Base-by-base conservation (phyloP, 495 filamentous ascomycete species). In the Penicillium egyptiacum region DNA sequence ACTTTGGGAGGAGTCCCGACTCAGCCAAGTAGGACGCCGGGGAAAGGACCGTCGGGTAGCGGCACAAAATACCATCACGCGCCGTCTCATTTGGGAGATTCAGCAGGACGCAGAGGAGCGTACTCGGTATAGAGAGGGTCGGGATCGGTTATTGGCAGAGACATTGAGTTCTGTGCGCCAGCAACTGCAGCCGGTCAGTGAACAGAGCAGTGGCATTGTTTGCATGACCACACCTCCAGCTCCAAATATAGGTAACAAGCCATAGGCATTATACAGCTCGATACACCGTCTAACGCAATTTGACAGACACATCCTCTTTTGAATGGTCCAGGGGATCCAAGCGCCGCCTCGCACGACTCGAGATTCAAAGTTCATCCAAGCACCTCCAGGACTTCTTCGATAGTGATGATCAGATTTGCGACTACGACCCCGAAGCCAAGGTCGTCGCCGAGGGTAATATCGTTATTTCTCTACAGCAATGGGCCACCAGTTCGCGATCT, bases 351-450 rank as follows among this genome's bases (percentile, higher is more conserved):
- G 70, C 69, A 12, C 73, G 73, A 12, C 61, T 73, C 19, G 73
- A 73, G 44, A 62, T 80, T 8, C 76, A 79, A 41, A 67, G 68
- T 35, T 75, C 69, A 22, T 79, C 75, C 25, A 73, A 67, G 31
- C 70, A 76, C 43, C 67, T 80, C 2, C 70, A 80, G 54, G 67
- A 68, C 30, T 75, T 70, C 55, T 79, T 78, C 58, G 69, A 77
- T 44, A 68, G 56, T 40, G 70, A 76, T 48, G 71, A 75, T 44
- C 71, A 78, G 47, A 66, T 71, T 25, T 57, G 64, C 39, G 64
- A 74, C 11, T 60, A 70, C 31, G 70, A 74, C 7, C 60, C 66
- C 2, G 68, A 76, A 40, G 57, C 64, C 17, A 61, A 69, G 25
- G 64, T 74, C 16, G 51, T 65, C 9, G 61, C 69, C 11, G 76